Evolutionary conservation across 352 stramenopile species (phyloP), one percentile per base, ranked within the genome.

Genomic region (Pythium plurisporium): DNA sequence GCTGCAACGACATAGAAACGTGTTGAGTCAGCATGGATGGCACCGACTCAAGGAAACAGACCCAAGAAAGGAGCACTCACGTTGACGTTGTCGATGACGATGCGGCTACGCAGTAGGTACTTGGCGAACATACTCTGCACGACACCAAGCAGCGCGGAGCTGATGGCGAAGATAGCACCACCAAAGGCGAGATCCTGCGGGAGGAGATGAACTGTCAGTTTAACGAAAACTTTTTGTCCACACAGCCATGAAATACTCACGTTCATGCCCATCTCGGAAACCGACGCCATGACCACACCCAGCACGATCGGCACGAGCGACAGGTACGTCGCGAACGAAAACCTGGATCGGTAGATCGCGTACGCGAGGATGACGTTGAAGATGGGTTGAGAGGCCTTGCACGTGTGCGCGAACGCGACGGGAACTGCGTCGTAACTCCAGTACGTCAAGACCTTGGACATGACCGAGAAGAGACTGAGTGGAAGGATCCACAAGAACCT

Each of bases 81-180:
- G 56, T 94, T 94, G 66, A 91, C 73, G 49, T 76, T 91, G 65
- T 92, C 85, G 15, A 81, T 57, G 17, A 94, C 68, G 22, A 85
- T 88, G n/a, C 67, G 71, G 26, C 80, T 87, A 29, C 85, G 81
- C 22, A 94, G 64, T 8, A 94, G 64, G 44, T 88, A 93, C 64
- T 94, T 94, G 50, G 85, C 80, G 48, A 91, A 94, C 85, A 94
- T 94, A 62, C 85, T 94, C 63, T 79, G 58, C 3, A 94, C 85
- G 20, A 94, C 85, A 31, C 85, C 82, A 23, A 92, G 68, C 43
- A 94, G 56, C 8, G 85, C 80, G 14, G 85, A 89, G 23, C 68
- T 77, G 3, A 93, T 67, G 11, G 85, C 85, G 55, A 91, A 93
- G 38, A 89, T 64, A 14, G 77, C 62, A 12, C 85, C 85, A 5